Evolutionary conservation across 306 rosid species (phyloP).

Genomic region (Cicer bijugum): DNA sequence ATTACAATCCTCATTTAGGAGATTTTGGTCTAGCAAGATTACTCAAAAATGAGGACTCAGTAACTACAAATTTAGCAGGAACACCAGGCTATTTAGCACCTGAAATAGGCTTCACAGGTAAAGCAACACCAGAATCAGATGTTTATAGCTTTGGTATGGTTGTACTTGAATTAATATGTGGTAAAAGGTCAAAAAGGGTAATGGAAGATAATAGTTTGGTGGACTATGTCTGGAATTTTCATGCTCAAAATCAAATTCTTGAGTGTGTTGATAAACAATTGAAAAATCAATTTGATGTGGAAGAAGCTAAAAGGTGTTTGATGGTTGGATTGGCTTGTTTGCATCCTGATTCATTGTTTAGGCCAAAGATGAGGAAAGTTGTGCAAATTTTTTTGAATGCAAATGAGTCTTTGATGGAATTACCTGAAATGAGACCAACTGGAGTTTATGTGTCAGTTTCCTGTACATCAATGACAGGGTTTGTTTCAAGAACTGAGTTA

Average conservation of each 20-base stretch:
- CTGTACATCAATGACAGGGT: conserved; percentile 46
- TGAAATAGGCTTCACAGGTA: conserved; percentile 55
- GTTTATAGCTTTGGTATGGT: conserved; percentile 67
- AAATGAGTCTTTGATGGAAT: conserved; percentile 54
- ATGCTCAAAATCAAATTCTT: conserved; percentile 44
- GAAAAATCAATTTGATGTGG: conserved; percentile 44
- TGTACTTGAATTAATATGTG: conserved; percentile 63
- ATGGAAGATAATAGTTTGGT: conserved; percentile 55
- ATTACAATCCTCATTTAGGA: conserved; percentile 55
- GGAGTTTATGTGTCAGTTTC: conserved; percentile 52
- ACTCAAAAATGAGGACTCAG: conserved; percentile 45
- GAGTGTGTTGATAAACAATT: conserved; percentile 56
- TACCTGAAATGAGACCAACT: conserved; percentile 49
- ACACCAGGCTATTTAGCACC: conserved; percentile 67
- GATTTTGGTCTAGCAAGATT: conserved; percentile 68
- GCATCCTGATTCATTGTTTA: conserved; percentile 48
- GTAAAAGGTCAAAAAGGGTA: conserved; percentile 55
- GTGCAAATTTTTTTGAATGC: conserved; percentile 54
- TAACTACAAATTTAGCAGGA: conserved; percentile 54
- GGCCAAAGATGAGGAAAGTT: conserved; percentile 66
- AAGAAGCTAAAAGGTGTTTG: conserved; percentile 54
- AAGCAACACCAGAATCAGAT: conserved; percentile 59
- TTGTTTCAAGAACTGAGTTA: conserved; percentile 28
- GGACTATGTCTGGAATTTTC: conserved; percentile 56
- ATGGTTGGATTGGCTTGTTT: conserved; percentile 66